Base-by-base conservation (phyloP, 1,284 basidiomycete genomes). In the Melampsora abietis-canadensis region DNA sequence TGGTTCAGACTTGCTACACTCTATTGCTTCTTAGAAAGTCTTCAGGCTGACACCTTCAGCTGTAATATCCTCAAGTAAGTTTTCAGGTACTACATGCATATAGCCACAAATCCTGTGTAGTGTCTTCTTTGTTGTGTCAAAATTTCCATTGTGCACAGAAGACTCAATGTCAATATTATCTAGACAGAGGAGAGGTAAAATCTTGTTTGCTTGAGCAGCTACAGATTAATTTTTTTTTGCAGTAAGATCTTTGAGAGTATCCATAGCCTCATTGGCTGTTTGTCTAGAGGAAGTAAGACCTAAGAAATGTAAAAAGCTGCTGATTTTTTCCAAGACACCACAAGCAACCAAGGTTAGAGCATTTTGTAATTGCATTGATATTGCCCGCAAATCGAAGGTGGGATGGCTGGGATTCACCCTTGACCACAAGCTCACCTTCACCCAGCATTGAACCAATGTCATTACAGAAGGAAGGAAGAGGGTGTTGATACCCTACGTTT, bases 101-200 rank as follows among this genome's bases (percentile, higher is more conserved):
- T 68, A 68, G 6, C 66, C 66, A 51, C 66, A 68, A 14, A 14
- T 68, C 19, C 48, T 51, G 60, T 68, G 66, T 27, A 67, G 37
- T 21, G 31, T 51, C 7, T 24, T 46, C 19, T 24, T 30, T 67
- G 47, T 47, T 15, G 15, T 10, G 15, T 51, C 66, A 3, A 57
- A 47, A 27, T 15, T 51, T 5, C 12, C 21, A 7, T n/a, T 34
- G 27, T 68, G 66, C 12, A 68, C 31, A 24, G 34, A 17, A 37
- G 51, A 19, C 19, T 68, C 66, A 37, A 68, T 59, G 40, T 60
- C 66, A 4, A 68, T 48, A 37, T 68, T 59, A 37, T 68, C 31
- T 24, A 67, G 57, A 40, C 66, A 67, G 6, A 67, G 21, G 3
- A 67, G 5, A 30, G 66, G 66, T 5, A 21, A n/a, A 15, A 67